Evolutionary conservation across 2,329 filamentous ascomycete genomes (phyloP).

Genomic region (Fusarium illudens): DNA sequence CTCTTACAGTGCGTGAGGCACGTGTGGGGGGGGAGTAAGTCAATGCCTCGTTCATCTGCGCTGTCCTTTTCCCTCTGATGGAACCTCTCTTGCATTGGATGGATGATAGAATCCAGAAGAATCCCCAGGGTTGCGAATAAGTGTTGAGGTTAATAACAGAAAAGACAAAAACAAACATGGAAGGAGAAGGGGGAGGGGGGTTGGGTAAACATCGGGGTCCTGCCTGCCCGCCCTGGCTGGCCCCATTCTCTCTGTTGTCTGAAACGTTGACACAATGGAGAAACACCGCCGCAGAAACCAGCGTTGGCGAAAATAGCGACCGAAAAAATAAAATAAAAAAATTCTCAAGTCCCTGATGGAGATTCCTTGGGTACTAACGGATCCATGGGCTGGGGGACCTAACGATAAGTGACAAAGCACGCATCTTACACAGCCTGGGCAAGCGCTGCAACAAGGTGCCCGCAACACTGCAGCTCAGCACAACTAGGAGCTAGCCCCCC

Average conservation of each 20-base stretch:
- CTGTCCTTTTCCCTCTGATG: conserved; percentile 1
- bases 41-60: conserved; percentile 8
- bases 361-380: neutral
- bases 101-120: neutral
- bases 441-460: conserved; percentile 19
- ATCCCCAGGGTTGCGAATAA: neutral
- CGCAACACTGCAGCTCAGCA: conserved; percentile 35
- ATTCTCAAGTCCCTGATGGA: neutral
- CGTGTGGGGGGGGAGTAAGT: conserved; percentile 18
- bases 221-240: neutral
- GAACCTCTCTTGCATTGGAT: neutral
- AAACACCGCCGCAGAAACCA: conserved; percentile 18
- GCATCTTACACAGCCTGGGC: conserved; percentile 19
- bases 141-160: conserved; percentile 15
- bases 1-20: conserved; percentile 12
- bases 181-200: neutral
- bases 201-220: neutral
- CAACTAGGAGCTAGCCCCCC: conserved; percentile 35
- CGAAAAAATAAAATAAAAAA: conserved; percentile 2
- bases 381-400: neutral
- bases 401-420: conserved; percentile 10
- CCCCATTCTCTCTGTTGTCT: conserved; percentile 1
- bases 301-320: conserved; percentile 25
- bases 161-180: conserved; percentile 14
- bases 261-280: conserved; percentile 20